Conservation (phyloP, 352 stramenopile genomes). For the Phytophthora podocarpi region DNA sequence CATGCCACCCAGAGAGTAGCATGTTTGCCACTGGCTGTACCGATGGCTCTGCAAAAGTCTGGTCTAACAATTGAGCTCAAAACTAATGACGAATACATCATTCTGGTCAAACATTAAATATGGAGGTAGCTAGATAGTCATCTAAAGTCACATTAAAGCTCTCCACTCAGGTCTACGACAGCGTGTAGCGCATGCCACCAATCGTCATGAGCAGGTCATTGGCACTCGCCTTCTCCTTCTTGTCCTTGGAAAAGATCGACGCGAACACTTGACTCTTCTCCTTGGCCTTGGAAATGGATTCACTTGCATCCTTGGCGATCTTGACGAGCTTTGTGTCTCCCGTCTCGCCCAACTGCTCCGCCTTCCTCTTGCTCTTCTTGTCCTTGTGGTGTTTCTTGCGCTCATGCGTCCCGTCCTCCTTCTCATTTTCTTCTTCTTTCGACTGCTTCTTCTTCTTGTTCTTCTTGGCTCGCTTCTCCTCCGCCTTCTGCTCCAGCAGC, state of each 20-base stretch:
- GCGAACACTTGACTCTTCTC: slow-evolving; percentile 80
- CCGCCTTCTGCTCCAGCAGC: slow-evolving; percentile 53
- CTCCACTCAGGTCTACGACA: slow-evolving; percentile 52
- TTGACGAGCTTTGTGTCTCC: slow-evolving; percentile 34
- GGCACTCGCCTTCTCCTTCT: slow-evolving; percentile 66
- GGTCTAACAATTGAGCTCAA: slow-evolving; percentile 31
- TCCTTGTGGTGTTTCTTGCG: slow-evolving; percentile 30
- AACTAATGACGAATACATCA: background rate
- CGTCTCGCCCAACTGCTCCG: slow-evolving; percentile 22
- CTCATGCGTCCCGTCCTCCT: slow-evolving; percentile 35
- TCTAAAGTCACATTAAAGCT: background rate
- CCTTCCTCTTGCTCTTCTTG: slow-evolving; percentile 52
- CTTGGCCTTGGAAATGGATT: slow-evolving; percentile 73
- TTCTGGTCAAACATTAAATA: slow-evolving; percentile 22
- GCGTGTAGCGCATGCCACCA: slow-evolving; percentile 80
- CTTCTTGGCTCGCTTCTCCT: slow-evolving; percentile 54
- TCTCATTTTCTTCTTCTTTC: slow-evolving; percentile 26
- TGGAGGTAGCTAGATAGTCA: background rate
- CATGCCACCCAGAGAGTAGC: slow-evolving; percentile 59
- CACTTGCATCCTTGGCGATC: slow-evolving; percentile 62
- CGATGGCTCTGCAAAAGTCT: slow-evolving; percentile 78
- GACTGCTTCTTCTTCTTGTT: slow-evolving; percentile 52
- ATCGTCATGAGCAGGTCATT: slow-evolving; percentile 89
- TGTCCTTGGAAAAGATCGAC: slow-evolving; percentile 79
- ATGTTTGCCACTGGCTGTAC: slow-evolving; percentile 72